Evolutionary conservation across 192 early-diverging fungal genomes (phyloP).

Genomic region (Cladochytrium replicatum): DNA sequence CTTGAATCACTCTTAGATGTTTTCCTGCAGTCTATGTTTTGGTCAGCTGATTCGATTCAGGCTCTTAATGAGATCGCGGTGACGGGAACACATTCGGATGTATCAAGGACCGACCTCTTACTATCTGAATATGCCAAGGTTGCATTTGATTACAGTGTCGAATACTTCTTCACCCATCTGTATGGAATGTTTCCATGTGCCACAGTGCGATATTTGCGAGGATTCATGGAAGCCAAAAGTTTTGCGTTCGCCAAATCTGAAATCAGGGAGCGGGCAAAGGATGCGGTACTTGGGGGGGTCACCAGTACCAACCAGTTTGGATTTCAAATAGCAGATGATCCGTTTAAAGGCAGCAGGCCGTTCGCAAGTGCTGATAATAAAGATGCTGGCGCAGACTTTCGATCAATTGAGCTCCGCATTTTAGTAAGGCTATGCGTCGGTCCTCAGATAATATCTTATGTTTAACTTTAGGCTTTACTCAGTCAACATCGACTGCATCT

Average conservation of each 20-base stretch:
- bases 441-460: too few species aligned
- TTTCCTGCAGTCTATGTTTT: background rate
- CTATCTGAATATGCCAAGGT: background rate
- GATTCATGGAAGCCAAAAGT: background rate
- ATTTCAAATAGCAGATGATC: background rate
- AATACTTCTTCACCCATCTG: background rate
- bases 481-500: too few species aligned
- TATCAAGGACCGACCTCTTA: background rate
- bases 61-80: background rate
- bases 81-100: background rate
- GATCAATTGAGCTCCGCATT: too few species aligned
- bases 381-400: too few species aligned
- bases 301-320: too few species aligned
- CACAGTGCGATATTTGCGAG: background rate
- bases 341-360: too few species aligned
- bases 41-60: background rate
- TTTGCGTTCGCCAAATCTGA: background rate
- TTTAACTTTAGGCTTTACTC: too few species aligned
- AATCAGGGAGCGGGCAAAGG: background rate
- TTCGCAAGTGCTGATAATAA: too few species aligned
- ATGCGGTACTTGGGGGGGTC: background rate
- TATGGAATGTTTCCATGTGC: background rate
- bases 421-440: too few species aligned
- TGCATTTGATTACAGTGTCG: background rate
- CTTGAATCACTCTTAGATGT: background rate